Conservation (phyloP, 2,329 filamentous ascomycete genomes). For the Nemania serpens region DNA sequence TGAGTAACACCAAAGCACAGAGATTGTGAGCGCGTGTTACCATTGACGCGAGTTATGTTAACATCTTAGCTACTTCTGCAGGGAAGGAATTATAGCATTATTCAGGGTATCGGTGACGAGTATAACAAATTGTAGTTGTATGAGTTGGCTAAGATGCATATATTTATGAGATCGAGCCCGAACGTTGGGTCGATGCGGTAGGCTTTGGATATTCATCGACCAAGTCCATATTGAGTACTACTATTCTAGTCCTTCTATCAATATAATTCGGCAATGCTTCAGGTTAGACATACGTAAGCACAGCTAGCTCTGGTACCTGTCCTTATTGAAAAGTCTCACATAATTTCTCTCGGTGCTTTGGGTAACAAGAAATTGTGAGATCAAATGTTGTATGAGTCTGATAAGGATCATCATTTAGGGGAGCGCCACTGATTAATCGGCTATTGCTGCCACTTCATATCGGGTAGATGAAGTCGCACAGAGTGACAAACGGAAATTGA, state of each 20-base stretch:
- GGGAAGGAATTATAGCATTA: no score
- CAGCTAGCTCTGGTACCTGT: neutral
- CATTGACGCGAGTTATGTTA: no score
- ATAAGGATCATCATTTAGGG: neutral
- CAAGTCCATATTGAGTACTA: no score
- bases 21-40: no score
- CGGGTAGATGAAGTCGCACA: neutral
- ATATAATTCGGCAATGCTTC: neutral
- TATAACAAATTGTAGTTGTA: no score
- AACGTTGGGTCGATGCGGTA: no score
- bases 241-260: neutral
- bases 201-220: no score
- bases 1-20: no score
- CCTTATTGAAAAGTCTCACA: conserved; percentile 6
- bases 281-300: neutral
- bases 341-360: neutral
- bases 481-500: neutral
- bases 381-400: neutral
- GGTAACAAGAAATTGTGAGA: neutral
- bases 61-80: no score
- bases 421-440: neutral
- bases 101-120: no score
- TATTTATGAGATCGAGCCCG: neutral
- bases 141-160: no score
- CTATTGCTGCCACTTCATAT: neutral